Evolutionary conservation across 1,284 basidiomycete species (phyloP).

Genomic region (Farysia itapuensis): DNA sequence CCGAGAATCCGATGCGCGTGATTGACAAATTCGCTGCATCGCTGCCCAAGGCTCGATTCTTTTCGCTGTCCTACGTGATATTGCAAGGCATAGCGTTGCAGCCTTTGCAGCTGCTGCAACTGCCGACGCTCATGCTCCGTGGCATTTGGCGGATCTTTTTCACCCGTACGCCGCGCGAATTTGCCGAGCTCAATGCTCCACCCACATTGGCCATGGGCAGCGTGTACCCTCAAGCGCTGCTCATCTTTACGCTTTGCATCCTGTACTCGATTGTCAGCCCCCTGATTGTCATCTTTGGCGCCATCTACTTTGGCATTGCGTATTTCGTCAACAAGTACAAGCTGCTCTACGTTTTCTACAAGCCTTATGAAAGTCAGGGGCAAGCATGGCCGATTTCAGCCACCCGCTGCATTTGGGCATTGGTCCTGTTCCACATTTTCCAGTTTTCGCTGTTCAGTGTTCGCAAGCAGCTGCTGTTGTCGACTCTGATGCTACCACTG

Average conservation of each 20-base stretch:
- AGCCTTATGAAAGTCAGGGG: conserved; percentile 86
- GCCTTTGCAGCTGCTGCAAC: conserved; percentile 76
- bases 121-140: conserved; percentile 48
- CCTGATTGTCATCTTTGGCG: conserved; percentile 88
- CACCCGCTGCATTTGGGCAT: conserved; percentile 56
- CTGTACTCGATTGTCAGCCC: conserved; percentile 94
- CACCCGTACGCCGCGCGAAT: conserved; percentile 67
- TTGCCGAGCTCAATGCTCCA: conserved; percentile 92
- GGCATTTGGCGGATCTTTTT: conserved; percentile 37
- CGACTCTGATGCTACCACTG: conserved; percentile 77
- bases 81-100: conserved; percentile 90
- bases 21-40: conserved; percentile 55
- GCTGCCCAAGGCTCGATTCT: conserved; percentile 67
- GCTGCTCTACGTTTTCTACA: conserved; percentile 88
- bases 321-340: conserved; percentile 91
- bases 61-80: conserved; percentile 93
- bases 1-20: conserved; percentile 51
- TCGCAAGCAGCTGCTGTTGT: conserved; percentile 72
- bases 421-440: conserved; percentile 56
- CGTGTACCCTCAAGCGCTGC: conserved; percentile 89
- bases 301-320: conserved; percentile 87
- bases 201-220: conserved; percentile 74
- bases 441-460: conserved; percentile 74
- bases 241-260: conserved; percentile 91
- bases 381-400: conserved; percentile 79